A percentile compares a stretch with the other conserved stretches of the same genome.
phyloP scores from a whole-genome alignment of 225 moss, liverwort and hornwort species.

The Pleurozium schreberi region DNA sequence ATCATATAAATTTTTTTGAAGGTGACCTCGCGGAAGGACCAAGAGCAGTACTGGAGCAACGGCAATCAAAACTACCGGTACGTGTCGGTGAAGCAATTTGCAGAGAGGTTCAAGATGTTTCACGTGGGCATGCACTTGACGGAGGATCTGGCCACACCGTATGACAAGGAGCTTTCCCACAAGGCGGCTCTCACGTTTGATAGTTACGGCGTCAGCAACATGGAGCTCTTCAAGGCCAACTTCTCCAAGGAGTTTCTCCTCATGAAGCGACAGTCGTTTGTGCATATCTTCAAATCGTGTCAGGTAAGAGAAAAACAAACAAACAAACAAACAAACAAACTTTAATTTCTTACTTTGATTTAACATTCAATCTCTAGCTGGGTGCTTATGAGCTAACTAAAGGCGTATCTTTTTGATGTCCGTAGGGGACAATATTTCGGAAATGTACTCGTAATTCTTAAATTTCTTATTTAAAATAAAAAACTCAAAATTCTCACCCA shows the following conservation, averaged over 20 bases:
- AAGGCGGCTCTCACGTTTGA: conserved; percentile 32
- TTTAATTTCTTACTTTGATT: too few species aligned
- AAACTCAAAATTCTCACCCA: not conserved
- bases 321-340: too few species aligned
- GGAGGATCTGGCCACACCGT: conserved; percentile 21
- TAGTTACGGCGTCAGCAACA: conserved; percentile 40
- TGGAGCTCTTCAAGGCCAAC: conserved; percentile 51
- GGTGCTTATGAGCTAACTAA: not conserved
- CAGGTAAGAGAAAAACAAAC: conserved; percentile 7
- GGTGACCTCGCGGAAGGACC: conserved; percentile 76
- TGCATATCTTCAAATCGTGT: conserved; percentile 44
- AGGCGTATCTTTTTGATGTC: not conserved
- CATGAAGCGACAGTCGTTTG: conserved; percentile 42
- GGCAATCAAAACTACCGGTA: conserved; percentile 28
- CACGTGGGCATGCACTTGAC: conserved; percentile 29
- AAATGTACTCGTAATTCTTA: not conserved
- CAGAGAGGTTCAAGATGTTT: conserved; percentile 41
- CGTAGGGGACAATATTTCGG: not conserved
- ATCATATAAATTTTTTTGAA: not conserved
- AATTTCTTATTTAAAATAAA: too few species aligned
- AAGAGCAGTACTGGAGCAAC: conserved; percentile 61
- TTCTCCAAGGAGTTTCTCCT: conserved; percentile 51
- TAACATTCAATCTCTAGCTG: not conserved
- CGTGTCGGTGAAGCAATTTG: conserved; percentile 40
- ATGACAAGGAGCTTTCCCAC: conserved; percentile 31